Conservation (phyloP, 2,329 filamentous ascomycete genomes). For the Botrytis paeoniae region DNA sequence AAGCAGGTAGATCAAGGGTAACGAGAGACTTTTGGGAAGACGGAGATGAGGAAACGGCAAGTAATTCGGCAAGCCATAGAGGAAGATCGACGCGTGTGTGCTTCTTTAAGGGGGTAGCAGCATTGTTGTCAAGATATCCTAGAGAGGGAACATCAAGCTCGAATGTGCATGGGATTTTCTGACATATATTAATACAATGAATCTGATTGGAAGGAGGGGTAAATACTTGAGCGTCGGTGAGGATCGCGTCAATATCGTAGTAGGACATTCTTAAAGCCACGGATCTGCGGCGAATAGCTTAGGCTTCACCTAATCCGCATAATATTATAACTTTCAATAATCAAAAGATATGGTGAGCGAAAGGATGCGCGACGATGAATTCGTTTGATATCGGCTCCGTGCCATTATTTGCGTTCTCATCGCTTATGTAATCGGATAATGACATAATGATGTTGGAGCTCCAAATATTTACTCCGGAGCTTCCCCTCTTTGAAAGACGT, state of each 20-base stretch:
- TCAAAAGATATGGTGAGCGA: neutral
- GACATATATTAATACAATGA: slow-evolving; percentile 23
- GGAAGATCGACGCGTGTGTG: slow-evolving; percentile 81
- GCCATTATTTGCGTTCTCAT: neutral
- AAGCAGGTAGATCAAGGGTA: slow-evolving; percentile 75
- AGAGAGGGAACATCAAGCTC: slow-evolving; percentile 84
- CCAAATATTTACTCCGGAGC: slow-evolving; percentile 5
- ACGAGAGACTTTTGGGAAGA: slow-evolving; percentile 56
- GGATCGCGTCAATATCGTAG: slow-evolving; percentile 80
- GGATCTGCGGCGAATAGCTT: neutral
- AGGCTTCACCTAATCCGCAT: neutral
- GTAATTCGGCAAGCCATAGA: slow-evolving; percentile 92
- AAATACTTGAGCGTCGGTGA: slow-evolving; percentile 75
- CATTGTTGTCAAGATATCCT: slow-evolving; percentile 84
- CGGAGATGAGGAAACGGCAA: slow-evolving; percentile 64
- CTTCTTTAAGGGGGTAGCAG: slow-evolving; percentile 66
- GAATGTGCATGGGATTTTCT: slow-evolving; percentile 97
- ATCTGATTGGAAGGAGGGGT: slow-evolving; percentile 19
- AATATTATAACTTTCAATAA: neutral
- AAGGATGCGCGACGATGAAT: neutral
- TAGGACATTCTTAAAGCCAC: slow-evolving; percentile 58
- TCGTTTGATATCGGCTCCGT: neutral
- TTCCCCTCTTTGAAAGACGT: slow-evolving; percentile 13
- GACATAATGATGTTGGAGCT: slow-evolving; percentile 19
- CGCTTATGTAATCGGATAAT: neutral